A percentile compares a stretch with the other conserved stretches of the same genome.
Evolutionary conservation across 1,284 basidiomycete genomes (phyloP).

Genomic region (Ceratobasidium sp.): DNA sequence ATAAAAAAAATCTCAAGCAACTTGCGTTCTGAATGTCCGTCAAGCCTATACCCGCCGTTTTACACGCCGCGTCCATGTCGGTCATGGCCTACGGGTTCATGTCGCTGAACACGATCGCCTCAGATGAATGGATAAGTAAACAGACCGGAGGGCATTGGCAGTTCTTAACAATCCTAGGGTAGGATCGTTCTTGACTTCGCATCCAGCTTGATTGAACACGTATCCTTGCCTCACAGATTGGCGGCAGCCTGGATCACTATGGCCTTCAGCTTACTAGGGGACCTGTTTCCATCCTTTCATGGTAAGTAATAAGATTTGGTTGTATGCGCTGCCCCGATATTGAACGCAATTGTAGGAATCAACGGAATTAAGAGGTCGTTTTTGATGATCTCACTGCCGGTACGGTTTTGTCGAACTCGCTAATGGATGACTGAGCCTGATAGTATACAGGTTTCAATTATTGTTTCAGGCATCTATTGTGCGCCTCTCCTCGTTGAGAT

Average conservation of each 20-base stretch:
- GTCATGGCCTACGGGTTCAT: conserved; percentile 49
- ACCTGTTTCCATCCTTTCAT: conserved; percentile 58
- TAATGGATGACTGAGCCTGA: conserved; percentile 3
- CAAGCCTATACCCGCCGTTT: conserved; percentile 39
- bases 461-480: conserved; percentile 74
- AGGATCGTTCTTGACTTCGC: conserved; percentile 41
- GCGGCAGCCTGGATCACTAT: conserved; percentile 60
- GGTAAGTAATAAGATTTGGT: conserved; percentile 49
- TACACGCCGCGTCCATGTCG: conserved; percentile 46
- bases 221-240: conserved; percentile 50
- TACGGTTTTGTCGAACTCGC: conserved; percentile 46
- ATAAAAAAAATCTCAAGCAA: too few relatives aligned
- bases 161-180: conserved; percentile 82
- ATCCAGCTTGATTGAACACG: background rate
- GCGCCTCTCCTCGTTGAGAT: background rate
- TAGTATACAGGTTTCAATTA: conserved; percentile 60
- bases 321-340: background rate
- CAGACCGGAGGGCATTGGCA: conserved; percentile 65
- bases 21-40: conserved; percentile 3
- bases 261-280: conserved; percentile 56
- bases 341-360: conserved; percentile 50
- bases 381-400: conserved; percentile 68
- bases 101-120: conserved; percentile 43
- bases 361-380: conserved; percentile 59
- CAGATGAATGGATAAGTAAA: conserved; percentile 42